Conservation (phyloP, 768 basidiomycete species). For the Kwoniella dejecticola region DNA sequence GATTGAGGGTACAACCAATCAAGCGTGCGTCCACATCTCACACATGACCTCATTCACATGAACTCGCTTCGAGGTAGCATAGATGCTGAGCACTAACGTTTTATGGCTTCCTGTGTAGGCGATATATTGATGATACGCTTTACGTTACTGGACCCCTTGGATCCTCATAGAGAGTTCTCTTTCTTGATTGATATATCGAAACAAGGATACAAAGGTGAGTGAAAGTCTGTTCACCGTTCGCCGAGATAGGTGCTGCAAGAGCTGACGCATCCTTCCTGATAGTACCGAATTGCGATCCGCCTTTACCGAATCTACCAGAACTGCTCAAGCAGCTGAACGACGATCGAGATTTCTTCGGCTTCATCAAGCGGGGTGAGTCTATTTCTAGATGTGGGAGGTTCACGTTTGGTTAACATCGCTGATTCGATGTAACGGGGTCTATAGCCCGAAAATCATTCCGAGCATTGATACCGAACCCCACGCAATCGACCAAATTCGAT, state of each 20-base stretch:
- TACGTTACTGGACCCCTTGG: conserved; percentile 64
- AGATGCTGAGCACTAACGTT: too few relatives aligned
- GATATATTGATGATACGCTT: conserved; percentile 76
- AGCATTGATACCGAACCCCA: conserved; percentile 30
- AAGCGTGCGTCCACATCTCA: conserved; percentile 56
- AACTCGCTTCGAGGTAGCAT: too few relatives aligned
- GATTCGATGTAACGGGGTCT: neutral
- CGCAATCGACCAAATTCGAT: conserved; percentile 33
- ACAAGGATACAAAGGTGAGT: conserved; percentile 67
- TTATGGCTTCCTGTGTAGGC: conserved; percentile 35
- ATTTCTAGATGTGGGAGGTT: too few relatives aligned
- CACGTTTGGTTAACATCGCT: neutral
- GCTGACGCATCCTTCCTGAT: too few relatives aligned
- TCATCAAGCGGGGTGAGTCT: conserved; percentile 63
- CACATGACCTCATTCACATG: too few relatives aligned
- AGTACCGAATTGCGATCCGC: conserved; percentile 82
- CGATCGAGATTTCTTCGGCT: conserved; percentile 68
- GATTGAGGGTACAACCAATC: conserved; percentile 76
- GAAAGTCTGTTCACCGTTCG: neutral
- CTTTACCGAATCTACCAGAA: conserved; percentile 67
- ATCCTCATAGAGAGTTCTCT: conserved; percentile 67
- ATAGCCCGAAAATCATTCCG: conserved; percentile 47
- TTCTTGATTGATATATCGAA: conserved; percentile 74
- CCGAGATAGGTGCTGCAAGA: too few relatives aligned
- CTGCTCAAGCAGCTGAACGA: conserved; percentile 72